Conservation (phyloP, 805 yeast genomes). For the Candida vaughaniae region DNA sequence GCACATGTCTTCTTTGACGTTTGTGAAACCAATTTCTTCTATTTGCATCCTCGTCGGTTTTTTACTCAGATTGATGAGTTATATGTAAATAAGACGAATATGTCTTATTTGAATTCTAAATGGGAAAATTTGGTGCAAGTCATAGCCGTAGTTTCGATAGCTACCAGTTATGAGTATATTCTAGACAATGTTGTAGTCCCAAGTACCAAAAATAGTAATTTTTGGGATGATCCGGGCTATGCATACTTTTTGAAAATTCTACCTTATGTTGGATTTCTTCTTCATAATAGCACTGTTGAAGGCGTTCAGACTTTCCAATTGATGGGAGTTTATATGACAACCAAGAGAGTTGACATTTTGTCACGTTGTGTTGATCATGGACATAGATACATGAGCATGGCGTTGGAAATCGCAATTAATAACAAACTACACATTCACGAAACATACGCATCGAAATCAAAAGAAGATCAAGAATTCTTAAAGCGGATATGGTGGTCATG, state of each 20-base stretch:
- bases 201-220: neutral
- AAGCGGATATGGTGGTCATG: too few relatives aligned
- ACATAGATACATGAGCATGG: slow-evolving; percentile 13
- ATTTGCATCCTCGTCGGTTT: slow-evolving; percentile 12
- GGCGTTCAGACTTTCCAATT: slow-evolving; percentile 14
- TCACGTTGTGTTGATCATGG: slow-evolving; percentile 15
- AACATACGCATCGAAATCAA: too few relatives aligned
- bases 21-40: slow-evolving; percentile 19
- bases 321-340: slow-evolving; percentile 18
- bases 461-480: too few relatives aligned
- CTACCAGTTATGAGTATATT: slow-evolving; percentile 17
- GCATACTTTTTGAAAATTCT: slow-evolving; percentile 13
- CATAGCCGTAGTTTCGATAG: slow-evolving; percentile 13
- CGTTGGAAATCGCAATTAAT: too few relatives aligned
- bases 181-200: slow-evolving; percentile 7
- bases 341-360: slow-evolving; percentile 17
- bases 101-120: slow-evolving; percentile 9
- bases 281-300: slow-evolving; percentile 15
- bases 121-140: slow-evolving; percentile 14
- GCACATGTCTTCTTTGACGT: slow-evolving; percentile 13
- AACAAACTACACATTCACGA: too few relatives aligned
- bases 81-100: slow-evolving; percentile 8
- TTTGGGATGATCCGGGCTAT: slow-evolving; percentile 16
- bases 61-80: slow-evolving; percentile 8
- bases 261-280: slow-evolving; percentile 16